Conservation (phyloP, 2,329 filamentous ascomycete genomes). For the Epichloe brachyelytri region DNA sequence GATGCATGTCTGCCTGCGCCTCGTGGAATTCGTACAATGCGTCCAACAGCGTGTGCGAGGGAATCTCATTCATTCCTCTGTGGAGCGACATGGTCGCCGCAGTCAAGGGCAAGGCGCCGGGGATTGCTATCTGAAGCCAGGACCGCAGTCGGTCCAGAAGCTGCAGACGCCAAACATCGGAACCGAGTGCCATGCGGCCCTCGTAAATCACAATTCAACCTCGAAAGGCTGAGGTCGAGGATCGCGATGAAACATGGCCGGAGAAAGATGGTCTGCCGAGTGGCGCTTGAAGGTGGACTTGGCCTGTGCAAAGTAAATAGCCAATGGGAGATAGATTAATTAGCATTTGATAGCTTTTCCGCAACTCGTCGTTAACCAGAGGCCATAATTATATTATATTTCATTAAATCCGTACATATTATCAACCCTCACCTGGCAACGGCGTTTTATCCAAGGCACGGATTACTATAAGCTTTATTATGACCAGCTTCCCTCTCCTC, state of each 20-base stretch:
- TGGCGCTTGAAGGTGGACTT: too few relatives aligned
- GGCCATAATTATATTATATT: too few relatives aligned
- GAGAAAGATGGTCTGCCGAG: neutral
- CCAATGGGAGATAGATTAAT: too few relatives aligned
- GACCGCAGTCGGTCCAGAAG: neutral
- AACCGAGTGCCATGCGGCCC: constrained; percentile 2
- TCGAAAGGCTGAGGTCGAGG: neutral
- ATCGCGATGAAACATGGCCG: neutral
- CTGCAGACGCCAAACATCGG: constrained; percentile 3
- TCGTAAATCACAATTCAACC: neutral
- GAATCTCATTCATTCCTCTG: constrained; percentile 9
- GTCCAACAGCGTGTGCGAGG: constrained; percentile 5
- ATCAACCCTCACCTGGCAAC: too few relatives aligned
- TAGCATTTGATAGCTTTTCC: too few relatives aligned
- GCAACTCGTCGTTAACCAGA: too few relatives aligned
- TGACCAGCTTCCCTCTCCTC: too few relatives aligned
- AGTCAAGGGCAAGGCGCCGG: constrained; percentile 2
- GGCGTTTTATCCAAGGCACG: too few relatives aligned
- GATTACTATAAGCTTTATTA: too few relatives aligned
- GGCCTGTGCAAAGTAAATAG: too few relatives aligned
- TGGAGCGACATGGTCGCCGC: constrained; percentile 5
- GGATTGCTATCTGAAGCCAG: constrained; percentile 5
- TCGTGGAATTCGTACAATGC: constrained; percentile 16
- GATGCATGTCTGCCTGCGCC: constrained; percentile 36
- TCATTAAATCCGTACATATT: too few relatives aligned